These are phyloP conservation scores for Penicillium crustosum DNA, from an alignment of 2,329 filamentous ascomycete species.

Conservation along the genomic window DNA sequence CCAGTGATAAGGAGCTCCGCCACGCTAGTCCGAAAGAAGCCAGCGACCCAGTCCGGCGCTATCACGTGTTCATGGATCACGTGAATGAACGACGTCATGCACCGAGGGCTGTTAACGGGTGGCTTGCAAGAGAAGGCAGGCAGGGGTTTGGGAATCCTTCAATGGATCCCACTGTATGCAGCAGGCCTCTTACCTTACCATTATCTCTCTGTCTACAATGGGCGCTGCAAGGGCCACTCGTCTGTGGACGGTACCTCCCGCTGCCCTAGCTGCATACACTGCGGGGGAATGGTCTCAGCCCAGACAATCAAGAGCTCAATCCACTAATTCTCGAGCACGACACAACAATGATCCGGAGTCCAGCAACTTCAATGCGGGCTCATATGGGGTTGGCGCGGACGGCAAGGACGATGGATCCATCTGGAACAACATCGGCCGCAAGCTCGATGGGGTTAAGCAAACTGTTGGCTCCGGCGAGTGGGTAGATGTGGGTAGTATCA, in stretches of 20 bases:
- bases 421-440: constrained; percentile 54
- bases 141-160: constrained; percentile 20
- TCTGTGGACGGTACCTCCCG: constrained; percentile 40
- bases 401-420: constrained; percentile 37
- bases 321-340: constrained; percentile 24
- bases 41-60: background rate
- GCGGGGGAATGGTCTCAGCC: constrained; percentile 28
- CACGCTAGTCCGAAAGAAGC: constrained; percentile 23
- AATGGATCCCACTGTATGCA: constrained; percentile 24
- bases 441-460: constrained; percentile 42
- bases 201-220: constrained; percentile 32
- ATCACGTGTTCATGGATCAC: background rate
- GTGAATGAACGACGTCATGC: constrained; percentile 27
- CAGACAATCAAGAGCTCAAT: constrained; percentile 24
- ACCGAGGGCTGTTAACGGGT: background rate
- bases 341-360: constrained; percentile 16
- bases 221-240: constrained; percentile 34
- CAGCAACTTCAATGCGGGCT: background rate
- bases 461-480: constrained; percentile 45
- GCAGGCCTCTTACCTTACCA: constrained; percentile 12
- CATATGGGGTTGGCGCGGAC: constrained; percentile 10
- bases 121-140: constrained; percentile 8
- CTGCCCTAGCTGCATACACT: constrained; percentile 32
- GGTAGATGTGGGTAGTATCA: constrained; percentile 55
- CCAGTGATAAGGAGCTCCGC: constrained; percentile 21